Percentiles rank a stretch among this genome's conserved stretches.
Conservation (phyloP, 495 filamentous ascomycete species). For the Penicillium daleae region DNA sequence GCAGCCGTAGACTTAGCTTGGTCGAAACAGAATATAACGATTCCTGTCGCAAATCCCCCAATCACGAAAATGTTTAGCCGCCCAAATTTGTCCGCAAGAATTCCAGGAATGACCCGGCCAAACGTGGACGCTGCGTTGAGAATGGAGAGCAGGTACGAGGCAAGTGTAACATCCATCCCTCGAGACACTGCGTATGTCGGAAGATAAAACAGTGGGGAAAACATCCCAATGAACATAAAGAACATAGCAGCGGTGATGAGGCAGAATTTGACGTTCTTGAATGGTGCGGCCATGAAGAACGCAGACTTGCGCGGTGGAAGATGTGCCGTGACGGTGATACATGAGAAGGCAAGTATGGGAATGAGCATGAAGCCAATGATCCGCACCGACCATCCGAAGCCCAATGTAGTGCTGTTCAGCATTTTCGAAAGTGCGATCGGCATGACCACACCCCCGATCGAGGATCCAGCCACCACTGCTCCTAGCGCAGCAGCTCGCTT, state of each 20-base stretch:
- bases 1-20: background rate
- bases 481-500: slow-evolving; percentile 59
- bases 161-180: background rate
- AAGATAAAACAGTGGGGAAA: background rate
- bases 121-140: background rate
- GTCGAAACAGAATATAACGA: background rate
- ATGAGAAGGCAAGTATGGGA: background rate
- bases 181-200: background rate
- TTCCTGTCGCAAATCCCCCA: background rate
- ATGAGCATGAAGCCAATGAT: background rate
- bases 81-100: background rate
- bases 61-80: background rate
- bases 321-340: background rate
- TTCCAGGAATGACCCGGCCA: background rate
- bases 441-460: slow-evolving; percentile 24
- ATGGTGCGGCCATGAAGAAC: background rate
- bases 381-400: background rate
- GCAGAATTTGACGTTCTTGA: background rate
- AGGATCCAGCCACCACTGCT: slow-evolving; percentile 24
- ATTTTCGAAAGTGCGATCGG: background rate
- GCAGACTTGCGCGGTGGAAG: background rate
- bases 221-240: background rate
- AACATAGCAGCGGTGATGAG: background rate
- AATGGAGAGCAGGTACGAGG: background rate
- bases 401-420: background rate